phyloP scores from a whole-genome alignment of 495 filamentous ascomycete genomes.

The Bacidia rubella region DNA sequence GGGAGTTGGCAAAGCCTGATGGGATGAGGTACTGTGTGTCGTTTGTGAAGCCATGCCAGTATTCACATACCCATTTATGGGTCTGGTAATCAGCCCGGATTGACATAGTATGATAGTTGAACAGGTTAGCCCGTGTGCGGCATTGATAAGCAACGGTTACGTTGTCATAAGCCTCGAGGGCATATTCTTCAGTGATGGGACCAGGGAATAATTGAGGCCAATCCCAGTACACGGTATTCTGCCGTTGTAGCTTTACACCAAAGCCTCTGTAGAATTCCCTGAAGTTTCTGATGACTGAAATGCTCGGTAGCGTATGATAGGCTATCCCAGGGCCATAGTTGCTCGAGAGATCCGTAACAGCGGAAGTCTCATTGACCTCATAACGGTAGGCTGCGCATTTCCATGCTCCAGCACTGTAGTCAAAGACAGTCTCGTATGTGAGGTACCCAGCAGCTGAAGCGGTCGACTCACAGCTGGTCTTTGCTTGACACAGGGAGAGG shows the following conservation, averaged over 20 bases:
- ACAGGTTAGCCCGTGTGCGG: no score
- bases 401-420: not conserved
- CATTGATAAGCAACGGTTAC: no score
- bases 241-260: no score
- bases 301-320: not conserved
- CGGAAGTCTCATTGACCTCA: not conserved
- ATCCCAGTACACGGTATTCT: no score
- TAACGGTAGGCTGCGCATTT: not conserved
- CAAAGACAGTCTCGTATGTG: not conserved
- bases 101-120: no score
- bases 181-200: no score
- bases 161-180: no score
- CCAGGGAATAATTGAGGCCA: no score
- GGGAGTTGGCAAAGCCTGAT: not conserved
- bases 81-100: not conserved
- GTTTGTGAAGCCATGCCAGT: not conserved
- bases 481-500: not conserved
- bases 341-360: not conserved
- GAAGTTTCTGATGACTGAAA: not conserved
- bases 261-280: not conserved
- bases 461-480: not conserved
- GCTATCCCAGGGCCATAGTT: not conserved
- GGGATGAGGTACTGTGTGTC: not conserved
- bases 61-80: not conserved
- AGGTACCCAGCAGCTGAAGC: not conserved